A percentile compares a stretch with the other conserved stretches of the same genome.
Conservation (phyloP, 2,329 filamentous ascomycete species). For the Epichloe aotearoae region DNA sequence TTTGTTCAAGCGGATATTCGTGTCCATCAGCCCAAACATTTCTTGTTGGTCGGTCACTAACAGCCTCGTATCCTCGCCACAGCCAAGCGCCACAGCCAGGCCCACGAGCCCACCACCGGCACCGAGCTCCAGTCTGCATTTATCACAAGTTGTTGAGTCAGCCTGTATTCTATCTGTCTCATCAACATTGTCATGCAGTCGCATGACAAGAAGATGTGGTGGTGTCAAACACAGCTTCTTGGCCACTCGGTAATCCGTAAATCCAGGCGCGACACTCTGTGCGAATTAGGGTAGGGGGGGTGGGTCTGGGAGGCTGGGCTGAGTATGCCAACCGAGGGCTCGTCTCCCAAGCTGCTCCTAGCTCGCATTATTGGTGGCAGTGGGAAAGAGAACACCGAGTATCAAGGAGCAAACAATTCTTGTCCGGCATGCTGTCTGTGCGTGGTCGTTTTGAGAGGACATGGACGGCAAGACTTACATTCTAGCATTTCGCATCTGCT, state of each 20-base stretch:
- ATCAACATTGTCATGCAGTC: background rate
- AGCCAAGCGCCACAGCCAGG: slow-evolving; percentile 45
- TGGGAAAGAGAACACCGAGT: too few relatives aligned
- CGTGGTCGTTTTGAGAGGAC: too few relatives aligned
- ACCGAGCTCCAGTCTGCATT: slow-evolving; percentile 68
- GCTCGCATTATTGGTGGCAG: too few relatives aligned
- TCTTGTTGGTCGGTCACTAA: slow-evolving; percentile 76
- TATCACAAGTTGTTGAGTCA: slow-evolving; percentile 10
- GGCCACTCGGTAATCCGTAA: background rate
- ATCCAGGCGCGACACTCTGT: too few relatives aligned
- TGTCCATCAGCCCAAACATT: slow-evolving; percentile 76
- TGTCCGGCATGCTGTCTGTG: too few relatives aligned
- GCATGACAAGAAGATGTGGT: background rate
- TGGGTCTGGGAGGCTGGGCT: too few relatives aligned
- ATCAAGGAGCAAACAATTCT: too few relatives aligned
- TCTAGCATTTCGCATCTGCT: slow-evolving; percentile 49
- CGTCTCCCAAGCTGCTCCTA: too few relatives aligned
- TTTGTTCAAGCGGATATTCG: slow-evolving; percentile 73
- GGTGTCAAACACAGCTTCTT: background rate
- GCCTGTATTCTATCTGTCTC: background rate
- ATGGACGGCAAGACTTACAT: slow-evolving; percentile 46
- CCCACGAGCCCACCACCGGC: slow-evolving; percentile 84
- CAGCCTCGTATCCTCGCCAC: slow-evolving; percentile 39
- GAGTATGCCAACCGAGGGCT: too few relatives aligned
- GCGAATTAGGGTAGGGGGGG: too few relatives aligned